A percentile compares a stretch with the other conserved stretches of the same genome.
Evolutionary conservation across 371 early-diverging fungal species (phyloP).

Genomic region (Lichtheimia ramosa): DNA sequence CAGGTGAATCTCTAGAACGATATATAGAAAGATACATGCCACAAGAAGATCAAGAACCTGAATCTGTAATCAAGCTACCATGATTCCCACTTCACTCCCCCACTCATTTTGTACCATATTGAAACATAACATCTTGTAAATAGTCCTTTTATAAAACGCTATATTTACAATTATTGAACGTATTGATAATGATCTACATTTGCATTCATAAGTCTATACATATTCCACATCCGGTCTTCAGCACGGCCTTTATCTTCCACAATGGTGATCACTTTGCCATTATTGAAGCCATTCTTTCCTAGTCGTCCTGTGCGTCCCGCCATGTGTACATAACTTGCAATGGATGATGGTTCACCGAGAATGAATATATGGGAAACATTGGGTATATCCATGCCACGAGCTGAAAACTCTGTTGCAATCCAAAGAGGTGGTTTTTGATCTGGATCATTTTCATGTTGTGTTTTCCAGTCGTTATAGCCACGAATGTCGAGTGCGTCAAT

Average conservation of each 20-base stretch:
- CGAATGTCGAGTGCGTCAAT: slow-evolving; percentile 30
- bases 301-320: slow-evolving; percentile 80
- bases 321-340: slow-evolving; percentile 79
- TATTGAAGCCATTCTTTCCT: slow-evolving; percentile 35
- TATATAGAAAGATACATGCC: slow-evolving; percentile 9
- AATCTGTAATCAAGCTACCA: too few species aligned
- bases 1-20: slow-evolving; percentile 12
- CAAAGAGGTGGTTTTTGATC: slow-evolving; percentile 26
- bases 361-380: slow-evolving; percentile 84
- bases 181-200: slow-evolving; percentile 29
- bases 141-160: too few species aligned
- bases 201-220: slow-evolving; percentile 39
- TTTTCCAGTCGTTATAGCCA: slow-evolving; percentile 6
- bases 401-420: slow-evolving; percentile 77
- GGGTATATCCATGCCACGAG: slow-evolving; percentile 90
- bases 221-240: slow-evolving; percentile 32
- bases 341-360: slow-evolving; percentile 63
- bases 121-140: too few species aligned
- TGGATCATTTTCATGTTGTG: not conserved
- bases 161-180: slow-evolving; percentile 23
- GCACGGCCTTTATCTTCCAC: slow-evolving; percentile 48
- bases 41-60: not conserved
- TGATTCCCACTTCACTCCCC: too few species aligned
- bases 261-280: slow-evolving; percentile 62
- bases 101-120: too few species aligned